Base-by-base conservation (phyloP, 1,284 basidiomycete species). In the Ustilago hordei region DNA sequence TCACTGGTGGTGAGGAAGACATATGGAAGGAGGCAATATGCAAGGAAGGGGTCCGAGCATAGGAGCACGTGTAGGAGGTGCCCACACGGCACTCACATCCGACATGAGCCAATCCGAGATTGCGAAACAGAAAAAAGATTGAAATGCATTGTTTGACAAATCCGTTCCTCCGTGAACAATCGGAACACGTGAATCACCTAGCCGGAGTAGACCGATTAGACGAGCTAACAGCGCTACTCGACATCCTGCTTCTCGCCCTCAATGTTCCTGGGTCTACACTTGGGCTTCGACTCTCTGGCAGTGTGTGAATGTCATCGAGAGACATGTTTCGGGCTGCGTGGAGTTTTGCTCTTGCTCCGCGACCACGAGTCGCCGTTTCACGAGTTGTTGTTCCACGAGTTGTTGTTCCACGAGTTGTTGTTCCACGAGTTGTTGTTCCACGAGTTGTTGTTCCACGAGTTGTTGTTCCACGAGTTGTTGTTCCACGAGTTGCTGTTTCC, bases 271-370 rank as follows among this genome's bases (percentile, higher is more conserved):
- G 54, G 12, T 75, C 73, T 1, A 77, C 63, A 34, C 70, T 73
- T 6, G 75, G 63, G 52, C 75, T 77, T 4, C 75, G 35, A 47
- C 65, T 69, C 19, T 57, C 48, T 0, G 75, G 70, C 4, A 77
- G 8, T 11, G 56, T 39, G 12, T 67, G 38, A 12, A 76, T 36
- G 35, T 76, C 73, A 57, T 79, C 77, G 8, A 79, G 55, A 39
- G 64, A 76, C 73, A 75, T 75, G 62, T 72, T 79, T 5, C 77
- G 35, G 3, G 77, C 77, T 3, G 68, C 77, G 36, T 65, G 54
- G 8, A 79, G 63, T 13, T 55, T 69, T 5, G 65, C 66, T n/a
- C 64, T 47, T 12, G 58, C 66, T 15, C 53, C 53, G 1, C 53
- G 28, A 31, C 45, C 56, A n/a, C 36, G 39, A 11, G 45, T 45